Base-by-base conservation (phyloP, 225 moss, liverwort and hornwort species). In the Ulota crispa region DNA sequence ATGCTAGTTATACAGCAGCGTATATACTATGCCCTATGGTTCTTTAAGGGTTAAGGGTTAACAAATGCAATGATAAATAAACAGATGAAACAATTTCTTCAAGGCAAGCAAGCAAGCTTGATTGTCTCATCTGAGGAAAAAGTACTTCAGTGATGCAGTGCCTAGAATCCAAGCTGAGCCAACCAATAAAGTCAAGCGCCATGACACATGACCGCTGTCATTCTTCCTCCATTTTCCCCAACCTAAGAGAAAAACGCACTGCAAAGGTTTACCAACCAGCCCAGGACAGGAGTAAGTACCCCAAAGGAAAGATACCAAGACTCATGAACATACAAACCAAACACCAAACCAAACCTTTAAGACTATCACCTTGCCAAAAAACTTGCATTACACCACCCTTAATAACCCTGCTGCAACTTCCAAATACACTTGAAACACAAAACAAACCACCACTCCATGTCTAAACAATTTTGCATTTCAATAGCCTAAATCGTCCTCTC, bases 251-350 rank as follows among this genome's bases (percentile, higher is more conserved):
- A 50, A 50, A 50, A 50, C 18, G 50, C 50, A 50, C 50, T 50
- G 50, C 50, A 50, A 50, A 16, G 6, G 1, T 50, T 45, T 18
- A 50, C 56, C 55, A 34, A n/a, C 73, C 73, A 73, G 11, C 73
- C 73, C 73, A 55, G 55, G 14, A 73, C 34, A 56, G 32, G 73
- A 56, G 71, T 56, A 73, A n/a, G n/a, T 23, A 57, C n/a, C 56
- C 50, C 50, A 50, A 36, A 55, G 21, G 37, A 37, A 31, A 37
- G 23, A n/a, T 31, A 37, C 28, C 64, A 80, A 73, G 23, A 30
- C 8, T 39, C 18, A 45, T 18, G 20, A 60, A 23, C 24, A 16
- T 26, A 50, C 8, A 20, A 62, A 26, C 26, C 11, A 50, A 64
- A 52, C 36, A 53, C 37, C 27, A 16, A 16, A 14, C 27, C 21